A percentile compares a stretch with the other conserved stretches of the same genome.
Conservation (phyloP, 352 stramenopile genomes). For the Phytophthora nicotianae region DNA sequence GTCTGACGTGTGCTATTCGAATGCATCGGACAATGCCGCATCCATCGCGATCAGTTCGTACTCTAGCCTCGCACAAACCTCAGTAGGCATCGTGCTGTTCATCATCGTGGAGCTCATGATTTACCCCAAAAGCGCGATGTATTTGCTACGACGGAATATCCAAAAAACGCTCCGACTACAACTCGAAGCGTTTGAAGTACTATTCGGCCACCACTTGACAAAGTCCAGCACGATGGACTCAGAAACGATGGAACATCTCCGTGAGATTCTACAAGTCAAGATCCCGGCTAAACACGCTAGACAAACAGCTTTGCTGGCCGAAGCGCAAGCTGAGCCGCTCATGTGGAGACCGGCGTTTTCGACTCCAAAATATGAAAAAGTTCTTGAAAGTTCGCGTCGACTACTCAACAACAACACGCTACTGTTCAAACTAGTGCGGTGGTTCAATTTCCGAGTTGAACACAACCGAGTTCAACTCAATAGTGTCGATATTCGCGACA, state of each 20-base stretch:
- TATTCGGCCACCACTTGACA: constrained; percentile 71
- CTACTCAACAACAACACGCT: constrained; percentile 82
- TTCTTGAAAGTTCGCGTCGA: constrained; percentile 65
- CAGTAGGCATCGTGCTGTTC: constrained; percentile 76
- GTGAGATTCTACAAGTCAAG: constrained; percentile 59
- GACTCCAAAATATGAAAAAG: constrained; percentile 62
- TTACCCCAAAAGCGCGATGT: constrained; percentile 60
- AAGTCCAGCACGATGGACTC: constrained; percentile 53
- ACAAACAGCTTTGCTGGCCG: constrained; percentile 52
- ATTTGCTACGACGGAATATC: constrained; percentile 64
- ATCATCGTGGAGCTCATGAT: constrained; percentile 69
- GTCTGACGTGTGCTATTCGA: constrained; percentile 49
- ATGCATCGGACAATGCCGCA: constrained; percentile 34
- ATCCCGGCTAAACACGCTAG: constrained; percentile 51
- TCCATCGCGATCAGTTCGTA: constrained; percentile 69
- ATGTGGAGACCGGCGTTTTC: constrained; percentile 75
- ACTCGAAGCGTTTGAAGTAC: constrained; percentile 58
- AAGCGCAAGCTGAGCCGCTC: constrained; percentile 62
- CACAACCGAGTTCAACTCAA: constrained; percentile 47
- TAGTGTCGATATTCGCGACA: constrained; percentile 57
- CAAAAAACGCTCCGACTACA: constrained; percentile 66
- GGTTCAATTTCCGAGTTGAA: constrained; percentile 66
- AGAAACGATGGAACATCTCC: constrained; percentile 48
- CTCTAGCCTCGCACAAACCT: constrained; percentile 74
- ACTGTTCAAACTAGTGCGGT: constrained; percentile 73